A percentile compares a stretch with the other conserved stretches of the same genome.
These are phyloP conservation scores for Phytopythium chamaehyphon DNA, from an alignment of 352 stramenopile species.

Conservation along the genomic window DNA sequence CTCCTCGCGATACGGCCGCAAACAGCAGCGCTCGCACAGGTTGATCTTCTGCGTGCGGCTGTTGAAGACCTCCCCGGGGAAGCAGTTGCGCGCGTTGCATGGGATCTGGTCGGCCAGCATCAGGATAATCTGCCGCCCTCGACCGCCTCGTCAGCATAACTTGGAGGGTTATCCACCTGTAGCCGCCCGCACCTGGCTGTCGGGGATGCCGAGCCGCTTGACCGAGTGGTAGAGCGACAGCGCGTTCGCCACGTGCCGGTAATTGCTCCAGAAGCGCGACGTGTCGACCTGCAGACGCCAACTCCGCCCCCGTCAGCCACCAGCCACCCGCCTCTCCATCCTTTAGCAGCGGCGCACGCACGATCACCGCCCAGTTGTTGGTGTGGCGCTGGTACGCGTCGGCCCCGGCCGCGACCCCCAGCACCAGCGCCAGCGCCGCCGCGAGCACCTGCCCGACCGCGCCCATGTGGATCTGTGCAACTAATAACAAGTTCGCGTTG, in stretches of 20 bases:
- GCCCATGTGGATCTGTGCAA: slow-evolving; percentile 1
- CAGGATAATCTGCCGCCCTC: slow-evolving; percentile 82
- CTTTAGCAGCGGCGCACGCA: slow-evolving; percentile 12
- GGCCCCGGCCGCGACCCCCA: slow-evolving; percentile 13
- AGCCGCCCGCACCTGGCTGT: slow-evolving; percentile 76
- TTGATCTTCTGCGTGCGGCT: slow-evolving; percentile 89
- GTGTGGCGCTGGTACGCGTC: slow-evolving; percentile 67
- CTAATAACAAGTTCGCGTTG: no score
- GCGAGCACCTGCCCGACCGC: slow-evolving; percentile 11
- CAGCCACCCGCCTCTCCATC: neutral
- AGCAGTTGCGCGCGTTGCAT: slow-evolving; percentile 90
- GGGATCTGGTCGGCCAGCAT: slow-evolving; percentile 97
- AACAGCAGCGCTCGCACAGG: slow-evolving; percentile 24
- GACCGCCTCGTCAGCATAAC: neutral
- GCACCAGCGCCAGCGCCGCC: slow-evolving; percentile 21
- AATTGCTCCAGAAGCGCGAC: slow-evolving; percentile 98
- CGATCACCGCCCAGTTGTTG: slow-evolving; percentile 87
- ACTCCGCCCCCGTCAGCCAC: neutral
- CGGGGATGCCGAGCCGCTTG: slow-evolving; percentile 89
- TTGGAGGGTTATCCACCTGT: neutral
- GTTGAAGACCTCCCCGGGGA: slow-evolving; percentile 89
- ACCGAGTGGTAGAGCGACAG: slow-evolving; percentile 94
- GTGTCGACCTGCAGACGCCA: slow-evolving; percentile 75
- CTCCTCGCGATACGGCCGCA: no score
- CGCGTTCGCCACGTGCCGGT: slow-evolving; percentile 94